Evolutionary conservation across 306 rosid species (phyloP).

Genomic region (Nissolia schottii): DNA sequence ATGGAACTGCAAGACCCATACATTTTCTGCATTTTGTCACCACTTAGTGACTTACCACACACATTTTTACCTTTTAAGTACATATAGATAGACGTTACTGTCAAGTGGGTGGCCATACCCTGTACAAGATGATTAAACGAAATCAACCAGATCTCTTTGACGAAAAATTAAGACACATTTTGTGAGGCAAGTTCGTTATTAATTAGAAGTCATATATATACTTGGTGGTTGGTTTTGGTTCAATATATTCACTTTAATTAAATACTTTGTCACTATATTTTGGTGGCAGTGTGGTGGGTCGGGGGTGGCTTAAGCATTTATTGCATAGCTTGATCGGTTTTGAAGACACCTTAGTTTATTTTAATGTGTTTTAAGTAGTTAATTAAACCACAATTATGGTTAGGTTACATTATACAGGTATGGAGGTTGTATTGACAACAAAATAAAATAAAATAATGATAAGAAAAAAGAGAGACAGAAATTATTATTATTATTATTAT

Average conservation of each 20-base stretch:
- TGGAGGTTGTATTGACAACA: neutral
- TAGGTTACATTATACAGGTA: neutral
- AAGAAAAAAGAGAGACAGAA: neutral
- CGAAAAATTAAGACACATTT: neutral
- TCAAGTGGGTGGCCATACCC: constrained; percentile 29
- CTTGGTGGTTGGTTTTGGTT: neutral
- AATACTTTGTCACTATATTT: neutral
- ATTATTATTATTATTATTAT: no score
- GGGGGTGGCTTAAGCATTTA: neutral
- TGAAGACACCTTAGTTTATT: neutral
- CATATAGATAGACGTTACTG: neutral
- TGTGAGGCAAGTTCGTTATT: neutral
- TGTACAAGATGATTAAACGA: neutral
- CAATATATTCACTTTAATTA: neutral
- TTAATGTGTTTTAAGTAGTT: neutral
- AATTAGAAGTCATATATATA: neutral
- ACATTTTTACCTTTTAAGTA: neutral
- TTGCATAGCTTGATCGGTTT: neutral
- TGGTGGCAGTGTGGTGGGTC: neutral
- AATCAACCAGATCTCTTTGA: neutral
- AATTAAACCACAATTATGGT: neutral
- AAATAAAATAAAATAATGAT: neutral
- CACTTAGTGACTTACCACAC: neutral
- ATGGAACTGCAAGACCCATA: neutral
- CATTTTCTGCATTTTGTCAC: neutral